These are phyloP conservation scores for Skeletonema tropicum DNA, from an alignment of 108 stramenopile genomes.

Conservation along the genomic window DNA sequence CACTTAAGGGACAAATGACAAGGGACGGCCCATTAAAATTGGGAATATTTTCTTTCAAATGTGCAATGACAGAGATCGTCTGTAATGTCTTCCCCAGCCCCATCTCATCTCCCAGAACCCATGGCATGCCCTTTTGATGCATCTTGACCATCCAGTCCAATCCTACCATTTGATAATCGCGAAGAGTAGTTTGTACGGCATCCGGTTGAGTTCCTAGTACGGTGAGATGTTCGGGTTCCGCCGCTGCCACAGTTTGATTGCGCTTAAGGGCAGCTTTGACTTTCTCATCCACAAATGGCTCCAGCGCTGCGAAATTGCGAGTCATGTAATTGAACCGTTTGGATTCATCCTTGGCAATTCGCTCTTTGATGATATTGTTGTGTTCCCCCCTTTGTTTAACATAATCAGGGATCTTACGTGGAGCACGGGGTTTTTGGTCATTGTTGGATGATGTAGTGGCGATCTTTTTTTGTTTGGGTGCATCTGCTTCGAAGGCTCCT, in stretches of 20 bases:
- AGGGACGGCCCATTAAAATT: slow-evolving; percentile 78
- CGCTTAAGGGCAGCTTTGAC: slow-evolving; percentile 4
- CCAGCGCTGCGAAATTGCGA: slow-evolving; percentile 16
- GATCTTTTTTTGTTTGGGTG: slow-evolving; percentile 25
- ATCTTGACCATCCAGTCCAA: slow-evolving; percentile 88
- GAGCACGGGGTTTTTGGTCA: not conserved
- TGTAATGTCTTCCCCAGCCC: slow-evolving; percentile 88
- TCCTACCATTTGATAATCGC: slow-evolving; percentile 92
- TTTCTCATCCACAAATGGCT: slow-evolving; percentile 51
- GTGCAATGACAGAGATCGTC: slow-evolving; percentile 84
- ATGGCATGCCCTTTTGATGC: slow-evolving; percentile 65
- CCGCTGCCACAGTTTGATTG: slow-evolving; percentile 2
- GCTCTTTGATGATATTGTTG: slow-evolving; percentile 35
- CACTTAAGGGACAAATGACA: slow-evolving; percentile 88
- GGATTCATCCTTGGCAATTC: slow-evolving; percentile 20
- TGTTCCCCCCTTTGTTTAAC: slow-evolving; percentile 21
- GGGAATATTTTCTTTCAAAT: slow-evolving; percentile 61
- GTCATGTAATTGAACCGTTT: slow-evolving; percentile 40
- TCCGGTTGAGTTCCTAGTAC: slow-evolving; percentile 33
- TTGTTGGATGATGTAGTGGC: not conserved
- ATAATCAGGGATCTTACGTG: slow-evolving; percentile 12
- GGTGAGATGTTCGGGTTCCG: not conserved
- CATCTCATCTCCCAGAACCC: too few relatives aligned
- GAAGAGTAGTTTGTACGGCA: slow-evolving; percentile 47
- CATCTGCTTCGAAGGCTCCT: slow-evolving; percentile 37